These are phyloP conservation scores for Ilex paraguariensis DNA, from an alignment of 305 asterid genomes.

Conservation along the genomic window DNA sequence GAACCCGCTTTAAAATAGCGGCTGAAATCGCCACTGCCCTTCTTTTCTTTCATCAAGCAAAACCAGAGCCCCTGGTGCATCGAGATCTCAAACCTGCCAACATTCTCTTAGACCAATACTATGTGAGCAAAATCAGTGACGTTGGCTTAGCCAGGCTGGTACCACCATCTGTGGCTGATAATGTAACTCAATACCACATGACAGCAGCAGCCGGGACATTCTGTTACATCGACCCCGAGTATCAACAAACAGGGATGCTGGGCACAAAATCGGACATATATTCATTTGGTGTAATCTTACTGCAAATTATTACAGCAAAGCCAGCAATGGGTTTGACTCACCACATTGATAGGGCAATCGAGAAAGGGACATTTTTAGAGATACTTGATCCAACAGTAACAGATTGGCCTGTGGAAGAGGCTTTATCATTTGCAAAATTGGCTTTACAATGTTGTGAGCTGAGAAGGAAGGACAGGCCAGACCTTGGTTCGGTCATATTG, in stretches of 20 bases:
- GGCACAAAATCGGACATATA: conserved; percentile 29
- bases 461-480: conserved; percentile 32
- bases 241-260: conserved; percentile 31
- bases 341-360: conserved; percentile 23
- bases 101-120: conserved; percentile 24
- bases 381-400: conserved; percentile 27
- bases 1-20: conserved; percentile 22
- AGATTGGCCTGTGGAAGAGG: conserved; percentile 28
- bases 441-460: conserved; percentile 27
- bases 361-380: conserved; percentile 21
- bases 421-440: conserved; percentile 21
- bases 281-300: conserved; percentile 26
- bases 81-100: conserved; percentile 31
- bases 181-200: conserved; percentile 23
- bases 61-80: conserved; percentile 31
- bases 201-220: conserved; percentile 31
- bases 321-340: conserved; percentile 28
- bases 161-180: conserved; percentile 19
- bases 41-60: conserved; percentile 23
- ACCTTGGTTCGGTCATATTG: conserved; percentile 22
- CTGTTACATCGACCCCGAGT: conserved; percentile 31
- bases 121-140: conserved; percentile 26
- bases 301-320: conserved; percentile 29
- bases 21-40: conserved; percentile 30
- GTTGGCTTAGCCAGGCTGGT: conserved; percentile 27